Evolutionary conservation across 805 yeast genomes (phyloP).

Genomic region (Naumovozyma castellii): DNA sequence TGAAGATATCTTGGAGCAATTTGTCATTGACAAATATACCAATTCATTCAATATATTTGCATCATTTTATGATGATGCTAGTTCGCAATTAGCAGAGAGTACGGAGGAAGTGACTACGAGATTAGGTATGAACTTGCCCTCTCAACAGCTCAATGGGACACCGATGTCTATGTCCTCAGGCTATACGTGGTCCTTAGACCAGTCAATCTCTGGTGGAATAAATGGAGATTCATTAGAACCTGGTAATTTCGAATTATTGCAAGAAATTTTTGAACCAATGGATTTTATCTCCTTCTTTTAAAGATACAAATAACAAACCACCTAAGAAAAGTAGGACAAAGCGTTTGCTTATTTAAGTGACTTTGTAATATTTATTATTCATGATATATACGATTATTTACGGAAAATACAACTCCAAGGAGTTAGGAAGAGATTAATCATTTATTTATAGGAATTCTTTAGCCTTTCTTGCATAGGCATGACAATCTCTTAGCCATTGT

Average conservation of each 20-base stretch:
- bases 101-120: conserved; percentile 2
- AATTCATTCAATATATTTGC: conserved; percentile 16
- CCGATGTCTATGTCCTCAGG: not conserved
- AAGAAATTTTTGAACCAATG: conserved; percentile 23
- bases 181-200: not conserved
- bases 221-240: conserved; percentile 4
- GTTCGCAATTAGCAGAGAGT: conserved; percentile 12
- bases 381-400: no score
- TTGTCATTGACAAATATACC: conserved; percentile 10
- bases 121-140: not conserved
- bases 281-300: conserved; percentile 22
- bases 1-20: conserved; percentile 7
- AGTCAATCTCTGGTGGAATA: not conserved
- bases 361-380: no score
- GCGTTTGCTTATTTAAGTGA: not conserved
- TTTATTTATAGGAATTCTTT: conserved; percentile 51
- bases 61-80: conserved; percentile 21
- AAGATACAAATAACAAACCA: not conserved
- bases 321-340: not conserved
- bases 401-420: no score
- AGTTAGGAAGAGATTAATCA: no score
- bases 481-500: conserved; percentile 93
- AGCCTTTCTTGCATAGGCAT: conserved; percentile 77
- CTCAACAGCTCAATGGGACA: not conserved
- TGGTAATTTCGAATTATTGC: conserved; percentile 14